These are phyloP conservation scores for Botryotinia globosa DNA, from an alignment of 2,329 filamentous ascomycete species.

Conservation along the genomic window DNA sequence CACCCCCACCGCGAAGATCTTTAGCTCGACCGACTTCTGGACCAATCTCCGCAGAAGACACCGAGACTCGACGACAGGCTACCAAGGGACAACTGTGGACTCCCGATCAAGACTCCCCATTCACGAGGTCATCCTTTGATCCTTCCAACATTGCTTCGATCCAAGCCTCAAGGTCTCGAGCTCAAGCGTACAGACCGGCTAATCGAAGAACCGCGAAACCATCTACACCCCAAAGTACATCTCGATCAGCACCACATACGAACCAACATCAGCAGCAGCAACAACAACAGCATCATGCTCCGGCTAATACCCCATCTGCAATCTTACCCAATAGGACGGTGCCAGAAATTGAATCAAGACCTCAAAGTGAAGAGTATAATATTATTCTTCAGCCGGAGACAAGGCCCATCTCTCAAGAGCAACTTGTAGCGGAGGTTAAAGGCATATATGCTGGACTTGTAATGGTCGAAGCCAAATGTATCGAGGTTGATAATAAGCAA, in stretches of 20 bases:
- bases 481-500: constrained; percentile 72
- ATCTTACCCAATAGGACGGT: constrained; percentile 6
- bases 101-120: constrained; percentile 27
- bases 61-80: constrained; percentile 21
- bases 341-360: constrained; percentile 41
- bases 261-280: constrained; percentile 13
- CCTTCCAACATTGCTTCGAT: constrained; percentile 34
- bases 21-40: constrained; percentile 30
- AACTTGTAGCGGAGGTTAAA: constrained; percentile 36
- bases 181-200: constrained; percentile 25
- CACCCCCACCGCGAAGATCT: constrained; percentile 30
- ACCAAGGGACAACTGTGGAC: constrained; percentile 33
- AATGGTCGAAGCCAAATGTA: constrained; percentile 85
- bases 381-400: constrained; percentile 49
- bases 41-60: constrained; percentile 23
- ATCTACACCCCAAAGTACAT: constrained; percentile 17
- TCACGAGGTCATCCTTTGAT: constrained; percentile 29
- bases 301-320: background rate
- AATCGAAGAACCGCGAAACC: constrained; percentile 21
- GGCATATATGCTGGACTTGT: constrained; percentile 75
- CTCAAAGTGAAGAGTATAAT: constrained; percentile 55
- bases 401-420: constrained; percentile 42
- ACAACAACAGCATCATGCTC: constrained; percentile 5
- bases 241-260: background rate
- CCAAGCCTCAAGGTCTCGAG: constrained; percentile 28